Percentiles rank a stretch among this genome's conserved stretches.
Evolutionary conservation across 2,329 filamentous ascomycete species (phyloP).

Genomic region (Aureobasidium uvarum): DNA sequence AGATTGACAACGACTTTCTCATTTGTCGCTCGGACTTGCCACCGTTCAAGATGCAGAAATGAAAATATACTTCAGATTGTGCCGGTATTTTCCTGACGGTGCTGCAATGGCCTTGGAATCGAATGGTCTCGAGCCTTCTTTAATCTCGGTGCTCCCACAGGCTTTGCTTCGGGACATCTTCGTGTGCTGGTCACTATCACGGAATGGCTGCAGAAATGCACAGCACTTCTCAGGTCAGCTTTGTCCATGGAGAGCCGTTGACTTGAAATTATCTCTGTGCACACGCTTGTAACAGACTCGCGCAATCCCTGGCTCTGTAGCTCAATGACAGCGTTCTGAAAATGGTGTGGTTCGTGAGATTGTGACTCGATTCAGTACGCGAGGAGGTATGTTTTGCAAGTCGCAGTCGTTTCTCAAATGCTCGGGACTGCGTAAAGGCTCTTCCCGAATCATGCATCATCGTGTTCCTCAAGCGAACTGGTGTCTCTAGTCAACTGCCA

Average conservation of each 20-base stretch:
- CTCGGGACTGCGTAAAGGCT: neutral
- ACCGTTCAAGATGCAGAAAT: neutral
- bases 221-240: too few species aligned
- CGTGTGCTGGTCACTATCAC: neutral
- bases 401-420: neutral
- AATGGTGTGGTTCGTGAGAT: too few species aligned
- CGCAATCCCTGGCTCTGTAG: too few species aligned
- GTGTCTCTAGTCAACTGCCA: neutral
- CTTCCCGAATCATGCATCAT: neutral
- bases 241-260: too few species aligned
- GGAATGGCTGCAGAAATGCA: too few species aligned
- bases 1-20: neutral
- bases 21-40: neutral
- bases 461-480: neutral
- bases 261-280: too few species aligned
- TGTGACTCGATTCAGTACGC: too few species aligned
- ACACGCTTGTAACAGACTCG: too few species aligned
- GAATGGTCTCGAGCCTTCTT: neutral
- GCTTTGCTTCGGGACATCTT: neutral
- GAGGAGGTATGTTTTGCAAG: neutral
- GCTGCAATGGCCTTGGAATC: neutral
- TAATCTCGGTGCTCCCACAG: neutral
- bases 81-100: neutral
- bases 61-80: neutral
- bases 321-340: too few species aligned